These are phyloP conservation scores for Penicillium capsulatum DNA, from an alignment of 2,329 filamentous ascomycete genomes.

Conservation along the genomic window DNA sequence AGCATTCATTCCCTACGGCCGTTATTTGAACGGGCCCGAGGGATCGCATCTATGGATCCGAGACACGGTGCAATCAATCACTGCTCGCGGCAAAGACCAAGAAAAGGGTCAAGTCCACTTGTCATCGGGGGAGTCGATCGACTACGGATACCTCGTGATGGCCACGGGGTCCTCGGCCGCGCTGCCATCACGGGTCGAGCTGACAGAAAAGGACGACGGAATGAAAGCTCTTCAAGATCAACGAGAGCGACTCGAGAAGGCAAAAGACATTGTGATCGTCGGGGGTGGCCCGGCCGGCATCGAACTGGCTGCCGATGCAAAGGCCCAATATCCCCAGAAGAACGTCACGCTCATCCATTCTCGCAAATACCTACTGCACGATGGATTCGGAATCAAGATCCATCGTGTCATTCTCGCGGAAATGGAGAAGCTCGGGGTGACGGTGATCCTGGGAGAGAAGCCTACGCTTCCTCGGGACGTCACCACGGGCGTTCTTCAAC, in stretches of 20 bases:
- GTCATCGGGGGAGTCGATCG: slow-evolving; percentile 43
- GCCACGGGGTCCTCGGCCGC: slow-evolving; percentile 53
- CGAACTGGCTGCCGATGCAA: slow-evolving; percentile 58
- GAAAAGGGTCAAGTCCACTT: slow-evolving; percentile 37
- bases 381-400: slow-evolving; percentile 46
- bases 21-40: slow-evolving; percentile 36
- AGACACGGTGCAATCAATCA: slow-evolving; percentile 42
- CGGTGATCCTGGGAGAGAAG: slow-evolving; percentile 52
- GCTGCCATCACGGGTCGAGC: slow-evolving; percentile 49
- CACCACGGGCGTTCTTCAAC: slow-evolving; percentile 34
- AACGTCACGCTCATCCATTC: slow-evolving; percentile 57
- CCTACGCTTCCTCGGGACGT: slow-evolving; percentile 21
- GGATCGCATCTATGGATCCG: slow-evolving; percentile 41
- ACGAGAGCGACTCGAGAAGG: slow-evolving; percentile 1
- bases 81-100: slow-evolving; percentile 1
- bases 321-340: slow-evolving; percentile 54
- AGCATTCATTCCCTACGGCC: slow-evolving; percentile 58
- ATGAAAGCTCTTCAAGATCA: slow-evolving; percentile 40
- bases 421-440: slow-evolving; percentile 47
- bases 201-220: slow-evolving; percentile 42
- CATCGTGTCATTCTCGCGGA: slow-evolving; percentile 39
- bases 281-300: slow-evolving; percentile 61
- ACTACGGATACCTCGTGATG: slow-evolving; percentile 55
- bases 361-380: slow-evolving; percentile 50
- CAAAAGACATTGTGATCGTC: slow-evolving; percentile 41